Base-by-base conservation (phyloP, 148 eudicot species). In the Amaranthus cruentus region DNA sequence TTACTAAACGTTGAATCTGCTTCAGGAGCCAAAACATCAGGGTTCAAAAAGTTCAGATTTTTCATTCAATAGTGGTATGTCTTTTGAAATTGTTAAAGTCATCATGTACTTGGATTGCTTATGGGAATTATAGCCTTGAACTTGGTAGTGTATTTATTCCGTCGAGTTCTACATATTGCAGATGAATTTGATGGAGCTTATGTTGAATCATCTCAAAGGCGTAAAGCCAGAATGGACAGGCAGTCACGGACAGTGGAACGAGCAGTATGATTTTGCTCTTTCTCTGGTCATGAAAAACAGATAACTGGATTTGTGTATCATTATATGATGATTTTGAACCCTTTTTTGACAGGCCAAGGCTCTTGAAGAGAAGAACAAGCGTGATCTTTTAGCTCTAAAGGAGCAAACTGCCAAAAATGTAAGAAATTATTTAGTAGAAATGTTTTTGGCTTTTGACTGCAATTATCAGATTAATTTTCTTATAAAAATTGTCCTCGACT, bases 321-420 rank as follows among this genome's bases (percentile, higher is more conserved):
- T 28, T 28, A 28, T 71, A 58, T 38, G 49, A 53, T 68, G 55
- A 47, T 67, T 53, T 66, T 21, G 47, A 69, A 73, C 77, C 47
- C 43, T 58, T 69, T 65, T 68, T 77, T 51, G 9, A 69, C 90
- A 96, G 99, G 90, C 92, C 51, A 92, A 90, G 78, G 99, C 94
- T 62, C 96, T 95, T 50, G 99, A 88, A 75, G 99, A 96, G 85
- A 92, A 92, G 85, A 92, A 88, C 77, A 85, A 70, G 86, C 96
- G 94, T 13, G 99, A 96, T 75, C 75, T 85, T 82, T 84, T 83
- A 76, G 97, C 86, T 68, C 94, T 90, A 81, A 90, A 82, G 68
- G 99, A 96, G 88, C 89, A 92, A 86, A 90, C 97, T 57, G 92
- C 93, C 83, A 87, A 87, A 90, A 87, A 86, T 79, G 99, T 96